Conservation (phyloP, 352 stramenopile species). For the Pythium aristosporum region DNA sequence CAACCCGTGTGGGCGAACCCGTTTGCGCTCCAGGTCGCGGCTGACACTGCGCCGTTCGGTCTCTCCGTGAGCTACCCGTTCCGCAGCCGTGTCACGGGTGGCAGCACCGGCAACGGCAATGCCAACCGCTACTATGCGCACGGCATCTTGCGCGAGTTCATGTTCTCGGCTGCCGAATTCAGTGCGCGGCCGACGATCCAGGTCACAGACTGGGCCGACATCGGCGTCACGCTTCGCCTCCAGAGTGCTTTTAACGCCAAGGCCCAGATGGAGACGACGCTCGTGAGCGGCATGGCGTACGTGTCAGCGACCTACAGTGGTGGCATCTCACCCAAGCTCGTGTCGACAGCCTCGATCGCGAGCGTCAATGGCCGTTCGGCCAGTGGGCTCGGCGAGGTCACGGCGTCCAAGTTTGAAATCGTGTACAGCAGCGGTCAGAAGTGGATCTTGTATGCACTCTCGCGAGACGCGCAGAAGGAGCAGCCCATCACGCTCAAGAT, state of each 20-base stretch:
- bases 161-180: slow-evolving; percentile 56
- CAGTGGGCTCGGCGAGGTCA: slow-evolving; percentile 26
- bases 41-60: slow-evolving; percentile 44
- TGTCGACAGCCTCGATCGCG: slow-evolving; percentile 40
- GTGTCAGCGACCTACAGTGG: slow-evolving; percentile 44
- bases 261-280: slow-evolving; percentile 40
- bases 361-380: slow-evolving; percentile 41
- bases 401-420: slow-evolving; percentile 48
- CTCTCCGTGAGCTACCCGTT: slow-evolving; percentile 60
- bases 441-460: slow-evolving; percentile 60
- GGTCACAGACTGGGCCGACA: slow-evolving; percentile 56
- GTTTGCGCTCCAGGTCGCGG: slow-evolving; percentile 44
- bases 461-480: slow-evolving; percentile 36
- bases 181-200: slow-evolving; percentile 46
- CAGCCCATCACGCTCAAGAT: slow-evolving; percentile 41
- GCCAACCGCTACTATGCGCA: slow-evolving; percentile 61
- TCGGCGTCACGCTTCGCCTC: slow-evolving; percentile 55
- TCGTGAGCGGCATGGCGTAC: slow-evolving; percentile 73
- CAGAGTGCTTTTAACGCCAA: slow-evolving; percentile 11
- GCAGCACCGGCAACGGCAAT: slow-evolving; percentile 48
- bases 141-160: slow-evolving; percentile 44
- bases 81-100: slow-evolving; percentile 47
- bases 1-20: slow-evolving; percentile 65
- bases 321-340: slow-evolving; percentile 39
- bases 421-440: slow-evolving; percentile 53